Conservation (phyloP, 179 eudicot genomes). For the Nepenthes alata region DNA sequence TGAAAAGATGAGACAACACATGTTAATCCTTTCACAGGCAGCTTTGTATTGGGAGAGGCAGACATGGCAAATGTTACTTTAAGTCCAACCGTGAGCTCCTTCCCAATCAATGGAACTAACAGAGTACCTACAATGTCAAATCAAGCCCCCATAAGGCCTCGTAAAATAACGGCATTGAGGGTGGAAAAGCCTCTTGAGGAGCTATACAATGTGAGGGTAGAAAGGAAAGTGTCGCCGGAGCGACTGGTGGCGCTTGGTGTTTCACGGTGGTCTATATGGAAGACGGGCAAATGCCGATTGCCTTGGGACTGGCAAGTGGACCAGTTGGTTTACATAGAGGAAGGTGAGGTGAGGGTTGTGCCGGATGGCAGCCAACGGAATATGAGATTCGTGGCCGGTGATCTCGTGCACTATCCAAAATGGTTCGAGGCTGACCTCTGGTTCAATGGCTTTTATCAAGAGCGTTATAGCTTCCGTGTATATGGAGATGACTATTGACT, state of each 20-base stretch:
- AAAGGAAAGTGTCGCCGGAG: constrained; percentile 47
- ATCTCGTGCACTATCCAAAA: constrained; percentile 87
- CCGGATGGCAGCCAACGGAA: constrained; percentile 71
- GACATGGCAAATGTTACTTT: constrained; percentile 32
- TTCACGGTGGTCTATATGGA: constrained; percentile 77
- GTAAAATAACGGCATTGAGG: constrained; percentile 37
- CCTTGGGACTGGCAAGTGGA: constrained; percentile 99
- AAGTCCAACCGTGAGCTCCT: constrained; percentile 28
- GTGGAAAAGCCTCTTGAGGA: constrained; percentile 68
- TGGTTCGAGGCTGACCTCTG: constrained; percentile 98
- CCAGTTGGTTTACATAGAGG: constrained; percentile 82
- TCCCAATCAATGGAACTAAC: constrained; percentile 16
- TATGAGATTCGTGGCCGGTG: constrained; percentile 85
- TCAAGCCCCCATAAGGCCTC: constrained; percentile 2
- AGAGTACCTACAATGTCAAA: constrained; percentile 7
- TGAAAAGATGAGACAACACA: too few relatives aligned
- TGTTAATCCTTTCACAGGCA: too few relatives aligned
- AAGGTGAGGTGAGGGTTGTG: constrained; percentile 94
- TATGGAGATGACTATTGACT: constrained; percentile 63
- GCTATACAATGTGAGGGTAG: constrained; percentile 66
- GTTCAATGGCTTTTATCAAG: constrained; percentile 78
- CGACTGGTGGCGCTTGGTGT: constrained; percentile 67
- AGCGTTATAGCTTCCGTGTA: constrained; percentile 78
- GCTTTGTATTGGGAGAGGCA: background rate
- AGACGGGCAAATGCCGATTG: constrained; percentile 77